Evolutionary conservation across 1,139 yeast genomes (phyloP), one percentile per base, ranked within the genome.

Genomic region (Magnusiomyces tetraspermus): DNA sequence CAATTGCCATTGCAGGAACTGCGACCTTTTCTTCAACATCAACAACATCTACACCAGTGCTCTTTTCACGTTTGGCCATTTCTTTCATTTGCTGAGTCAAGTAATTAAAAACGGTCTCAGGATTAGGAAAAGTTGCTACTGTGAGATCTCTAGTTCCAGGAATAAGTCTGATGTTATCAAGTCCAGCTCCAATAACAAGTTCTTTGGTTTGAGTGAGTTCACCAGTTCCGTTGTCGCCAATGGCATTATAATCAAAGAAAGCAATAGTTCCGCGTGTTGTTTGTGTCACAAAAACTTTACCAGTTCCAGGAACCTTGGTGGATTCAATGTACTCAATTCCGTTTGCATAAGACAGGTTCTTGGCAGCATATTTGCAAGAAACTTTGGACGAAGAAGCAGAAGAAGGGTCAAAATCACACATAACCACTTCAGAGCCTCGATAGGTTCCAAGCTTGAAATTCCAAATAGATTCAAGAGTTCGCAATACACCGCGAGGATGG

Each of bases 111-210:
- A 33, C 17, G 17, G 4, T 13, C 10, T 33, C 17, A 1, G 49
- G 44, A 22, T 50, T 38, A 15, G 60, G 60, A 49, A 58, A 57
- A 2, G 52, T 46, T 11, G 58, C 52, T 5, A 55, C 59, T 2
- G 56, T 50, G 24, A 59, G 41, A 31, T 58, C 60, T 33, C 53
- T 52, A 3, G 56, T 47, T 15, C 53, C 53, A 10, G 60, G 59
- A 23, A 56, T 51, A 2, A 48, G 50, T 24, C 55, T 51, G 22
- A 59, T 48, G 48, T 58, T 58, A 31, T 58, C 60, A 22, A 59
- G 30, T 2, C 44, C 49, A 17, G 52, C 42, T 30, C 58, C 59
- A 3, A 52, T 21, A 23, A 31, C 5, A 19, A 21, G 5, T 4
- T 8, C 10, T 13, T 15, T 8, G 10, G 40, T 19, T 5, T 38